Evolutionary conservation across 768 basidiomycete species (phyloP).

Genomic region (Nidularia pulvinata): DNA sequence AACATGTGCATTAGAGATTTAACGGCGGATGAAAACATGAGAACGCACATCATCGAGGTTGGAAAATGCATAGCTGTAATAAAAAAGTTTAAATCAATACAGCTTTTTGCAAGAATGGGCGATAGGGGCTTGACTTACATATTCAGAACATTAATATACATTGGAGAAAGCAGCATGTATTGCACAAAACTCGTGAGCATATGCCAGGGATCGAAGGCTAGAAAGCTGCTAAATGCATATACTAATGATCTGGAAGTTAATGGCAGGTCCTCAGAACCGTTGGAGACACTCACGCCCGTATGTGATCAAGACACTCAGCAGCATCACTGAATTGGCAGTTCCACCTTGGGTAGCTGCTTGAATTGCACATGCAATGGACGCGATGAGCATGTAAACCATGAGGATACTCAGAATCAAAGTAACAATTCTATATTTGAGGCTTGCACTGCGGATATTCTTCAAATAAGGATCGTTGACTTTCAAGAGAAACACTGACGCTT

Average conservation of each 20-base stretch:
- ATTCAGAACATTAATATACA: conserved; percentile 75
- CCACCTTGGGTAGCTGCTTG: conserved; percentile 70
- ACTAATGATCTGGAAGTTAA: too few relatives aligned
- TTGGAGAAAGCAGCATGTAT: conserved; percentile 86
- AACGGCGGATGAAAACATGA: conserved; percentile 8
- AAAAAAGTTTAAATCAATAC: not conserved
- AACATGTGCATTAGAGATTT: not conserved
- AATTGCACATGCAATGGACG: conserved; percentile 80
- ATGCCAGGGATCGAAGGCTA: conserved; percentile 97
- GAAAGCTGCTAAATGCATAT: conserved; percentile 72
- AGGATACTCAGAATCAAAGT: conserved; percentile 73
- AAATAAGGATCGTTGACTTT: not conserved
- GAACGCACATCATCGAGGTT: conserved; percentile 80
- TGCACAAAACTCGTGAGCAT: conserved; percentile 90
- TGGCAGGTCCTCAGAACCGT: too few relatives aligned
- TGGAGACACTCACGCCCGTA: conserved; percentile 63
- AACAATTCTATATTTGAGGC: conserved; percentile 85
- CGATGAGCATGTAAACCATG: conserved; percentile 83
- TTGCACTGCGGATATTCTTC: conserved; percentile 40
- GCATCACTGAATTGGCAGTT: conserved; percentile 68
- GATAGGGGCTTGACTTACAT: conserved; percentile 48
- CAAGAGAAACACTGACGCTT: conserved; percentile 49
- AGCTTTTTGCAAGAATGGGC: not conserved
- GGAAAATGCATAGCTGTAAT: conserved; percentile 76
- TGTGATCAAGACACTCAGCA: conserved; percentile 85